Conservation (phyloP, 2,329 filamentous ascomycete genomes). For the Cladosporium colombiae region DNA sequence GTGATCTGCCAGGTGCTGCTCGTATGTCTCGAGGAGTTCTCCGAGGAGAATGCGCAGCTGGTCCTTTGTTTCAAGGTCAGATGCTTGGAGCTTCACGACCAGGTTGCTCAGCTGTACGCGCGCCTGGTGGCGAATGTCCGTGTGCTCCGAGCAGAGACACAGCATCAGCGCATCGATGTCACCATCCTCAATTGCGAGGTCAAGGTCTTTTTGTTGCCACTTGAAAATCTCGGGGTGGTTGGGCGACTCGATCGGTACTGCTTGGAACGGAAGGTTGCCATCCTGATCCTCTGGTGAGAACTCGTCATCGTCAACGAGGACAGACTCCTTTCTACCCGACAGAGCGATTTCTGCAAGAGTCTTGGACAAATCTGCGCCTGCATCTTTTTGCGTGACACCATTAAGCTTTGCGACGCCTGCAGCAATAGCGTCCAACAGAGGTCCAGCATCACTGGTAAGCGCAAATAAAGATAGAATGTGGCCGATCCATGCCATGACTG, state of each 20-base stretch:
- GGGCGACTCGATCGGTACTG: constrained; percentile 44
- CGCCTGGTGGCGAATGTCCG: constrained; percentile 77
- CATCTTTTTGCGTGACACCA: not conserved
- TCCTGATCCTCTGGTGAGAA: not conserved
- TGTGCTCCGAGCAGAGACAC: constrained; percentile 73
- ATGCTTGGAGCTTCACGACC: constrained; percentile 56
- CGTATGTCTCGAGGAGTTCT: constrained; percentile 72
- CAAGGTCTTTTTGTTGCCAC: constrained; percentile 76
- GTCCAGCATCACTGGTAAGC: not conserved
- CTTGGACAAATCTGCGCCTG: not conserved
- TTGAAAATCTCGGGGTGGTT: constrained; percentile 52
- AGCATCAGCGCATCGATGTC: constrained; percentile 69
- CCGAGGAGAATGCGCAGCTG: constrained; percentile 78
- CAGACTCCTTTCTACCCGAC: not conserved
- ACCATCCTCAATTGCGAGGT: constrained; percentile 77
- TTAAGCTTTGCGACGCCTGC: not conserved
- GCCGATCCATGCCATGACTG: constrained; percentile 26
- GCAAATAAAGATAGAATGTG: constrained; percentile 3
- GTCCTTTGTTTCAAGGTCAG: constrained; percentile 72
- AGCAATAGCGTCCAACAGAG: constrained; percentile 2
- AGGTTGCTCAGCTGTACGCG: constrained; percentile 67
- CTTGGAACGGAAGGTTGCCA: constrained; percentile 32
- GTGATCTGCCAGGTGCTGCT: constrained; percentile 50
- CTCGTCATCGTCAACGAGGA: not conserved
- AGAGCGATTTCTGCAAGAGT: not conserved